These are phyloP conservation scores for Xylaria palmicola DNA, from an alignment of 495 filamentous ascomycete species.

Conservation along the genomic window DNA sequence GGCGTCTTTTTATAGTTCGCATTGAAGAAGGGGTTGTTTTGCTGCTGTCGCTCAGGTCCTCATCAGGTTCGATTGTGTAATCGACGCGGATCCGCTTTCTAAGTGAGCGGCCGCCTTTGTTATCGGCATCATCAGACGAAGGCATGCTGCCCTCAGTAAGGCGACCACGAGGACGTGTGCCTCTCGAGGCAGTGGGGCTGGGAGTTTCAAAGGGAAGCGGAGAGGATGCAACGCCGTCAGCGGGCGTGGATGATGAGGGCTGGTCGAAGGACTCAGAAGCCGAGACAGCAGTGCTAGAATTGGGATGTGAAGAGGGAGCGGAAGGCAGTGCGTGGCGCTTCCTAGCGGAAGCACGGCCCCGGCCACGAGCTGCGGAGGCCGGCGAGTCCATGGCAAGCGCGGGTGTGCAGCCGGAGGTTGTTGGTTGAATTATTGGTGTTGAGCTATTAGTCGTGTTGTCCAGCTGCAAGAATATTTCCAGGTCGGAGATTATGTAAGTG, in stretches of 20 bases:
- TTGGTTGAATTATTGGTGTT: background rate
- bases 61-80: slow-evolving; percentile 46
- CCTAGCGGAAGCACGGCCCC: slow-evolving; percentile 20
- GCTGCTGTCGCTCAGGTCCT: slow-evolving; percentile 22
- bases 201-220: slow-evolving; percentile 31
- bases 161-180: slow-evolving; percentile 34
- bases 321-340: slow-evolving; percentile 19
- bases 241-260: slow-evolving; percentile 19
- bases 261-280: slow-evolving; percentile 19
- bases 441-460: slow-evolving; percentile 18
- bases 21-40: slow-evolving; percentile 26
- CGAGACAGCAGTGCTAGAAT: slow-evolving; percentile 10
- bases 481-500: slow-evolving; percentile 35
- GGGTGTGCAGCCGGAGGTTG: background rate
- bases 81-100: slow-evolving; percentile 47
- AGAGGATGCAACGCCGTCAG: slow-evolving; percentile 25
- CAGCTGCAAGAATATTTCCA: slow-evolving; percentile 22
- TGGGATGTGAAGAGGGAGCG: slow-evolving; percentile 14
- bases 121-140: slow-evolving; percentile 34
- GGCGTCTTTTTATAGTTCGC: slow-evolving; percentile 29
- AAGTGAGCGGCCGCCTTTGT: slow-evolving; percentile 48
- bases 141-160: slow-evolving; percentile 28
- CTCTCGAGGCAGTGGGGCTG: slow-evolving; percentile 34
- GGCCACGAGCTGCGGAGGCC: slow-evolving; percentile 17
- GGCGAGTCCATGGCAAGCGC: slow-evolving; percentile 25